These are phyloP conservation scores for Teratosphaeriaceae sp. DNA, from an alignment of 2,329 filamentous ascomycete species.

Conservation along the genomic window DNA sequence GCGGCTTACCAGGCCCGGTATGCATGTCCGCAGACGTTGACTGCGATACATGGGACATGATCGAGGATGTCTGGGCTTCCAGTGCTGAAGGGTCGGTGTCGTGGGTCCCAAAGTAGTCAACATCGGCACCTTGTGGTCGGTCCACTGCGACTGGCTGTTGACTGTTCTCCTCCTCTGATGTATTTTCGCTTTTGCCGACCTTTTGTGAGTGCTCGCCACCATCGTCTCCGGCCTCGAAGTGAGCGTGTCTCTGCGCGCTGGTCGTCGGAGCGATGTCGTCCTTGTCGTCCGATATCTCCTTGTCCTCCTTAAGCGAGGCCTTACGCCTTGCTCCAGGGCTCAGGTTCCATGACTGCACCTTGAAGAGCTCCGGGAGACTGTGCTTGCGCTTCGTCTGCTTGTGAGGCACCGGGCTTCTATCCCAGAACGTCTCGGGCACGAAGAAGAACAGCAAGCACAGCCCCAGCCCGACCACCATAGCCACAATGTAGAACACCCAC, in stretches of 20 bases:
- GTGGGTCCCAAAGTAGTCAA: background rate
- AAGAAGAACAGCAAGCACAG: conserved; percentile 75
- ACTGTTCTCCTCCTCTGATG: conserved; percentile 7
- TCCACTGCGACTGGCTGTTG: background rate
- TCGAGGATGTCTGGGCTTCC: conserved; percentile 1
- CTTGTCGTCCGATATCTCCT: conserved; percentile 3
- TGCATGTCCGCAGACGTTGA: background rate
- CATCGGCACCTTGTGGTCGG: background rate
- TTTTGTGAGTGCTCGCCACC: conserved; percentile 7
- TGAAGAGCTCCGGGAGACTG: conserved; percentile 18
- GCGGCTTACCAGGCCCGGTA: conserved; percentile 7
- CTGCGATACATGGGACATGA: background rate
- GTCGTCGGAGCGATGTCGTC: conserved; percentile 1
- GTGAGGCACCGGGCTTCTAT: conserved; percentile 61
- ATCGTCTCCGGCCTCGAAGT: conserved; percentile 15
- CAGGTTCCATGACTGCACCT: conserved; percentile 11
- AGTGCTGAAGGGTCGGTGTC: background rate
- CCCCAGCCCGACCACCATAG: conserved; percentile 69
- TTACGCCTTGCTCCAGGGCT: conserved; percentile 7
- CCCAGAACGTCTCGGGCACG: conserved; percentile 94
- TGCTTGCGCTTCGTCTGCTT: conserved; percentile 29
- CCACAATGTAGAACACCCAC: conserved; percentile 57
- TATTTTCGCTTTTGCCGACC: conserved; percentile 7
- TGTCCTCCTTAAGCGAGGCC: conserved; percentile 3
- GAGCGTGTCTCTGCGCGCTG: conserved; percentile 12